Conservation (phyloP, 805 yeast genomes). For the Pichia cephalocereana region DNA sequence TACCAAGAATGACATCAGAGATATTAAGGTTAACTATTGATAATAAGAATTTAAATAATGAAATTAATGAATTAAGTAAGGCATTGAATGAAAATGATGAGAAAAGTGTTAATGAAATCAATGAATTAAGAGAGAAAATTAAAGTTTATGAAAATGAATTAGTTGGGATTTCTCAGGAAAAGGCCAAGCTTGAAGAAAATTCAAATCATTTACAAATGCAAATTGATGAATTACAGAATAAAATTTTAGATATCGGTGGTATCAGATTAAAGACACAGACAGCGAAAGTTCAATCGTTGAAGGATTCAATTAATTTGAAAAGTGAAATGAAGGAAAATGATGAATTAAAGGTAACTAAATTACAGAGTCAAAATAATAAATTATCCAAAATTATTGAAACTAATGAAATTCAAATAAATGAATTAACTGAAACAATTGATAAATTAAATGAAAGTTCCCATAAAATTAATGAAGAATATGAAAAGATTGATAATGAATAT, state of each 20-base stretch:
- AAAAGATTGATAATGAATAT: slow-evolving; percentile 28
- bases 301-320: slow-evolving; percentile 54
- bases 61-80: slow-evolving; percentile 37
- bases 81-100: slow-evolving; percentile 32
- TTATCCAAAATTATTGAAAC: slow-evolving; percentile 37
- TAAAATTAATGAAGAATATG: slow-evolving; percentile 18
- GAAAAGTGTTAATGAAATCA: slow-evolving; percentile 22
- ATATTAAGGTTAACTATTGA: slow-evolving; percentile 56
- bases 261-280: slow-evolving; percentile 69
- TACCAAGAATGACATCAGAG: slow-evolving; percentile 59
- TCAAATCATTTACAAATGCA: slow-evolving; percentile 46
- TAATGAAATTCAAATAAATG: slow-evolving; percentile 37
- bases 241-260: slow-evolving; percentile 89
- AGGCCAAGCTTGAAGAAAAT: slow-evolving; percentile 36
- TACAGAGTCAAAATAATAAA: slow-evolving; percentile 55
- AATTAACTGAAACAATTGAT: slow-evolving; percentile 26
- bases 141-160: slow-evolving; percentile 29
- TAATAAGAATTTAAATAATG: slow-evolving; percentile 48
- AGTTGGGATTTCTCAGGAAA: slow-evolving; percentile 20
- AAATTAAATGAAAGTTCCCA: slow-evolving; percentile 24
- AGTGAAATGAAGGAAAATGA: slow-evolving; percentile 49
- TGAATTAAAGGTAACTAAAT: slow-evolving; percentile 46
- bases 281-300: slow-evolving; percentile 69
- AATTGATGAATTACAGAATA: slow-evolving; percentile 57
- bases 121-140: slow-evolving; percentile 19